These are phyloP conservation scores for Cytospora piceae DNA, from an alignment of 2,329 filamentous ascomycete species.

Conservation along the genomic window DNA sequence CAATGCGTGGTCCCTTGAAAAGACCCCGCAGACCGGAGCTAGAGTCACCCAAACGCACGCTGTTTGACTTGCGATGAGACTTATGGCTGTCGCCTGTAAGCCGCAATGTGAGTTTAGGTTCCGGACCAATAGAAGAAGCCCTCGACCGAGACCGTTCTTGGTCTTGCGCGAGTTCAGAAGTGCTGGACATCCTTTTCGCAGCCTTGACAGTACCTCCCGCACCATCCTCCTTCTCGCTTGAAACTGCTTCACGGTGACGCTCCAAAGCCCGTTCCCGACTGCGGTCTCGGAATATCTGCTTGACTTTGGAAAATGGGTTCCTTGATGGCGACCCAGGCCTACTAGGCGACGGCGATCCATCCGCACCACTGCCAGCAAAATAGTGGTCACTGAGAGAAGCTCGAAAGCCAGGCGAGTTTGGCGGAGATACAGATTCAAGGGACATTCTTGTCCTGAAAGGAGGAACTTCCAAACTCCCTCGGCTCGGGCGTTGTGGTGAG, in stretches of 20 bases:
- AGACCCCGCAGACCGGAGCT: conserved; percentile 68
- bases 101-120: conserved; percentile 42
- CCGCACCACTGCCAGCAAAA: conserved; percentile 61
- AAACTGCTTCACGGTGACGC: conserved; percentile 33
- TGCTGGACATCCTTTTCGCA: conserved; percentile 15
- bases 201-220: conserved; percentile 5
- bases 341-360: conserved; percentile 66
- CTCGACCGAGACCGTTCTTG: conserved; percentile 36
- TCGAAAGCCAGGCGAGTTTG: conserved; percentile 58
- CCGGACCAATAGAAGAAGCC: conserved; percentile 44
- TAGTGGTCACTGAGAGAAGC: conserved; percentile 48
- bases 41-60: conserved; percentile 50
- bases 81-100: conserved; percentile 52
- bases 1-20: conserved; percentile 77
- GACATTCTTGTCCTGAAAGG: conserved; percentile 44
- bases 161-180: conserved; percentile 34
- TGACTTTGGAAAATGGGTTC: conserved; percentile 61
- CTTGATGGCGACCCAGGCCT: conserved; percentile 64
- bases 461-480: conserved; percentile 55
- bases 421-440: conserved; percentile 50
- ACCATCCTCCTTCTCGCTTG: conserved; percentile 41
- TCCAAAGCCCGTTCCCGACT: conserved; percentile 50
- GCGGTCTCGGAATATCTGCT: conserved; percentile 59
- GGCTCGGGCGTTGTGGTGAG: conserved; percentile 41
- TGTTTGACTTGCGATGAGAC: conserved; percentile 53